These are phyloP conservation scores for Skeletonema tropicum DNA, from an alignment of 108 stramenopile species.

Conservation along the genomic window DNA sequence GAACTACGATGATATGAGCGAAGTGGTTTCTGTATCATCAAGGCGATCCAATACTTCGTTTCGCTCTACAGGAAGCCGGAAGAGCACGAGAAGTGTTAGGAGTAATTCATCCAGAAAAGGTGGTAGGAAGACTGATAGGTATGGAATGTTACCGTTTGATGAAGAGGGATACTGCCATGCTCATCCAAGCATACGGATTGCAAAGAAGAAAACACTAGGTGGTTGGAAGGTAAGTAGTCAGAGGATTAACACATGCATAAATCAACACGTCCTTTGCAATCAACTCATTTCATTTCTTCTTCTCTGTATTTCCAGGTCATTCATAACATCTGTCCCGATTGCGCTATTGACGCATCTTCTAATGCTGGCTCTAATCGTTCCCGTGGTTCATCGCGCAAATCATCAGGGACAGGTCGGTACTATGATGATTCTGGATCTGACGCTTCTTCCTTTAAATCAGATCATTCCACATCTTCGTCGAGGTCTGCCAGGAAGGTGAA, in stretches of 20 bases:
- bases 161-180: conserved; percentile 52
- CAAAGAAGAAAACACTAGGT: conserved; percentile 52
- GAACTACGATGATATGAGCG: conserved; percentile 40
- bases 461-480: conserved; percentile 19
- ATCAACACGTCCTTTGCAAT: background rate
- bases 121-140: conserved; percentile 40
- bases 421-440: conserved; percentile 39
- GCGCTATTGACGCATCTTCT: conserved; percentile 37
- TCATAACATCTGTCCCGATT: conserved; percentile 50
- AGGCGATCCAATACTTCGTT: conserved; percentile 9
- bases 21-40: conserved; percentile 19
- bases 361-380: conserved; percentile 26
- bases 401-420: conserved; percentile 35
- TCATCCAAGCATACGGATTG: conserved; percentile 38
- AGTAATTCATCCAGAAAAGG: conserved; percentile 29
- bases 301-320: conserved; percentile 5
- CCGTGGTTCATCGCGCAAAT: conserved; percentile 5
- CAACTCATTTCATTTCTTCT: background rate
- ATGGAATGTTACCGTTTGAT: conserved; percentile 45
- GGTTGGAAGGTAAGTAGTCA: conserved; percentile 40
- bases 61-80: conserved; percentile 8
- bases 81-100: conserved; percentile 19
- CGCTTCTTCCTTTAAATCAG: conserved; percentile 20
- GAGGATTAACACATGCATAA: background rate
- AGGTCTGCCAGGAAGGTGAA: conserved; percentile 30